phyloP scores from a whole-genome alignment of 257 asterid species.

The Salvia splendens region DNA sequence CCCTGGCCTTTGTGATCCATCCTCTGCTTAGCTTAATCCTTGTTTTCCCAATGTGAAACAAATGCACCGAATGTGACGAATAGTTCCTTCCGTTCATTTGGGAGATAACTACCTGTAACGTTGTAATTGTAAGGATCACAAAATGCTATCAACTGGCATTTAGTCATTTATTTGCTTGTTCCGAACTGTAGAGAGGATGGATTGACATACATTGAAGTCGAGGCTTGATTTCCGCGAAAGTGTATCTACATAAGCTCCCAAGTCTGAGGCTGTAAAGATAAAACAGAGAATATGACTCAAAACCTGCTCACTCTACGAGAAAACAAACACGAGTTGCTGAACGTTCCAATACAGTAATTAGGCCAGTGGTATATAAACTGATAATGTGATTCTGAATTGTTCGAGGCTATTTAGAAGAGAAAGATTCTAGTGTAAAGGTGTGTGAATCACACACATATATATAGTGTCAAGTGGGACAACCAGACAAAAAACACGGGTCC shows the following conservation, averaged over 20 bases:
- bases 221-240: slow-evolving; percentile 65
- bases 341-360: neutral
- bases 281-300: slow-evolving; percentile 2
- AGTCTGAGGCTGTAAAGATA: slow-evolving; percentile 43
- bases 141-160: neutral
- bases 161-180: neutral
- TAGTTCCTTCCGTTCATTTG: slow-evolving; percentile 94
- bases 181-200: slow-evolving; percentile 15
- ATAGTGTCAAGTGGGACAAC: too few relatives aligned
- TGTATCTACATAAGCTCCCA: slow-evolving; percentile 74
- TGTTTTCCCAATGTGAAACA: slow-evolving; percentile 82
- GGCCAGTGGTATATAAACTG: neutral
- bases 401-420: neutral
- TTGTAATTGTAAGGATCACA: slow-evolving; percentile 14
- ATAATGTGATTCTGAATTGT: slow-evolving; percentile 4
- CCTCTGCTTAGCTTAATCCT: slow-evolving; percentile 91
- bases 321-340: neutral
- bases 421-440: too few relatives aligned
- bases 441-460: too few relatives aligned
- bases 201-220: slow-evolving; percentile 75
- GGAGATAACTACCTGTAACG: slow-evolving; percentile 77
- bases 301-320: neutral
- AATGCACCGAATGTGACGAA: slow-evolving; percentile 76
- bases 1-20: slow-evolving; percentile 99
- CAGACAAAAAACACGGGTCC: too few relatives aligned